Percentiles rank a stretch among this genome's conserved stretches.
These are phyloP conservation scores for Prunus mira DNA, from an alignment of 306 rosid genomes.

Conservation along the genomic window DNA sequence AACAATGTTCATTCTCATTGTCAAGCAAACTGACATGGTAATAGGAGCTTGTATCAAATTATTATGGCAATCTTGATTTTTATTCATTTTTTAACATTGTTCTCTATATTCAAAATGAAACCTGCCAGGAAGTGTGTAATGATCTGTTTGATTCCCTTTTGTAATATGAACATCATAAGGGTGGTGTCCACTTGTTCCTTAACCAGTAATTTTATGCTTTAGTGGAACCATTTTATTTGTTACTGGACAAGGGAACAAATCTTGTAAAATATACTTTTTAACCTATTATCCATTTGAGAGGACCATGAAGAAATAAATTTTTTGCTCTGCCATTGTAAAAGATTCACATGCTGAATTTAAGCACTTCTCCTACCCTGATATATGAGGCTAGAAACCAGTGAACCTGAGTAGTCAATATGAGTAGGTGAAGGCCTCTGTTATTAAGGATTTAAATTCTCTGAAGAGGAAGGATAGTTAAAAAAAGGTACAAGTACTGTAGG, in stretches of 20 bases:
- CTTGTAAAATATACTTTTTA: background rate
- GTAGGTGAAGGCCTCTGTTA: too few relatives aligned
- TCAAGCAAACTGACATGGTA: slow-evolving; percentile 61
- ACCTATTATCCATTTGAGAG: background rate
- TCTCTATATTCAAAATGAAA: background rate
- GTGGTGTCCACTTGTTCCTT: background rate
- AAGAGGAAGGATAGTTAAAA: too few relatives aligned
- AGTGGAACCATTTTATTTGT: background rate
- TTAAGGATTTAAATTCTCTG: too few relatives aligned
- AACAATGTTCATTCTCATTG: slow-evolving; percentile 66
- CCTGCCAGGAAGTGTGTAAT: background rate
- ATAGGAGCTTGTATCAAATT: slow-evolving; percentile 22
- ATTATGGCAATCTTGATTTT: slow-evolving; percentile 14
- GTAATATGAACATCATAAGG: background rate
- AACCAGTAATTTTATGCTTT: background rate
- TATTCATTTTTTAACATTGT: slow-evolving; percentile 6
- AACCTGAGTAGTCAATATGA: too few relatives aligned
- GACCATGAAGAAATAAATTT: background rate
- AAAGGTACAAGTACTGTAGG: too few relatives aligned
- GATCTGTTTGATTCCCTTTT: background rate
- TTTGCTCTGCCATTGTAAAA: too few relatives aligned
- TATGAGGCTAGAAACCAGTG: background rate
- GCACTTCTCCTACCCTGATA: too few relatives aligned
- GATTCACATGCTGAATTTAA: too few relatives aligned
- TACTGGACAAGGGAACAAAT: background rate